A percentile compares a stretch with the other conserved stretches of the same genome.
phyloP scores from a whole-genome alignment of 345 rosid species.

The Rhodamnia argentea region DNA sequence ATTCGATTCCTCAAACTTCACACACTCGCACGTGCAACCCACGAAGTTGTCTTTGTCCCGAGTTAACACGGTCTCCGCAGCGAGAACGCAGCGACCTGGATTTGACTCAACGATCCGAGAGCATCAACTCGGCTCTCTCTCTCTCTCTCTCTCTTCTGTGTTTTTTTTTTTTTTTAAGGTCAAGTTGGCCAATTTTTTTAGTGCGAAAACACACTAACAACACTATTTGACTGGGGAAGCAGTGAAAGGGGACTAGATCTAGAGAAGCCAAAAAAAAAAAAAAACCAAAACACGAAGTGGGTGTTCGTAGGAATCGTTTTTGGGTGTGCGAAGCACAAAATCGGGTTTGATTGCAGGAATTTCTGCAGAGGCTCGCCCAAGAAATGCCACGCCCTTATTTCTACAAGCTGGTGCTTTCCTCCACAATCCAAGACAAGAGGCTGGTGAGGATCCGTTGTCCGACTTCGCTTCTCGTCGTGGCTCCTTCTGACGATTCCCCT shows the following conservation, averaged over 20 bases:
- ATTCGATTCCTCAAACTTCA: background rate
- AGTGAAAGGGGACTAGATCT: slow-evolving; percentile 4
- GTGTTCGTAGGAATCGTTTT: background rate
- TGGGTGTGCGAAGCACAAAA: background rate
- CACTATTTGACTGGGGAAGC: slow-evolving; percentile 8
- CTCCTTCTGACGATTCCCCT: background rate
- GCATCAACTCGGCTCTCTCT: background rate
- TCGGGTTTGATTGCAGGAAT: background rate
- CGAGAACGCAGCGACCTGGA: background rate
- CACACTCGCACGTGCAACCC: background rate
- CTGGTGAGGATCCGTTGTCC: slow-evolving; percentile 1
- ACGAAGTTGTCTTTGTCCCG: background rate
- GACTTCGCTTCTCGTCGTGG: background rate
- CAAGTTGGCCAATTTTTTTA: slow-evolving; percentile 4
- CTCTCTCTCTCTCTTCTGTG: background rate
- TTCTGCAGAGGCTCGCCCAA: background rate
- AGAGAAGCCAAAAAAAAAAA: background rate
- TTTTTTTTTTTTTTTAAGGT: background rate
- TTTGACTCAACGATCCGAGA: background rate
- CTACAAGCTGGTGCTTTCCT: slow-evolving; percentile 13
- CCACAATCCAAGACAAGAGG: slow-evolving; percentile 10
- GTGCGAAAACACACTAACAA: background rate
- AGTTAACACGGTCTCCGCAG: background rate
- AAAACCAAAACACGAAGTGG: background rate
- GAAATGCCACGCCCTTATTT: slow-evolving; percentile 17